Conservation (phyloP, 2,329 filamentous ascomycete genomes). For the Fusarium circinatum region DNA sequence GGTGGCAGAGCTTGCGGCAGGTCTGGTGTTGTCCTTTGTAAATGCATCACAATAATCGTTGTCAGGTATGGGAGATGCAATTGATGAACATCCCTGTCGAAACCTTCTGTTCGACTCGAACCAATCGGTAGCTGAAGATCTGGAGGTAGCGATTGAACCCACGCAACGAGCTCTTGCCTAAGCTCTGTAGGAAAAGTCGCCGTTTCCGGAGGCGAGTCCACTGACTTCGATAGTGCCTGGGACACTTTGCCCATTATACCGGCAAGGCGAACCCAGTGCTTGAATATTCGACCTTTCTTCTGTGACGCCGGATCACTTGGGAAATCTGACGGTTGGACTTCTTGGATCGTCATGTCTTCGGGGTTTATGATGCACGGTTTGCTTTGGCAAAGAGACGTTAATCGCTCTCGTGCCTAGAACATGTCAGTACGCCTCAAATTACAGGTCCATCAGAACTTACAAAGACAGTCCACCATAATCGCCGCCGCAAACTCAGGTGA, state of each 20-base stretch:
- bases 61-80: constrained; percentile 55
- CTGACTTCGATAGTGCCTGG: constrained; percentile 46
- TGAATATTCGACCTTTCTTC: constrained; percentile 52
- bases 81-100: constrained; percentile 55
- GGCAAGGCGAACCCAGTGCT: constrained; percentile 55
- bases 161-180: constrained; percentile 29
- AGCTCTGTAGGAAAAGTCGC: constrained; percentile 22
- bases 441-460: background rate
- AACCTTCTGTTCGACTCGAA: constrained; percentile 40
- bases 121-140: constrained; percentile 32
- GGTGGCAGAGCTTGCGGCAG: constrained; percentile 45
- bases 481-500: constrained; percentile 20
- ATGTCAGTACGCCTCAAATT: background rate
- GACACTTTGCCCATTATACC: constrained; percentile 53
- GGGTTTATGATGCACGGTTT: constrained; percentile 56
- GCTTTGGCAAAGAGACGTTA: constrained; percentile 55
- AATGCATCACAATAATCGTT: constrained; percentile 53
- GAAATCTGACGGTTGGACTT: constrained; percentile 53
- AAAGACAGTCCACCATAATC: constrained; percentile 38
- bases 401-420: constrained; percentile 30
- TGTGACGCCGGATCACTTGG: constrained; percentile 46
- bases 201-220: background rate
- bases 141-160: constrained; percentile 23
- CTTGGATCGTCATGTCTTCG: constrained; percentile 53
- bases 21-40: constrained; percentile 49